phyloP scores from a whole-genome alignment of 768 basidiomycete species.

The Nidularia pulvinata region DNA sequence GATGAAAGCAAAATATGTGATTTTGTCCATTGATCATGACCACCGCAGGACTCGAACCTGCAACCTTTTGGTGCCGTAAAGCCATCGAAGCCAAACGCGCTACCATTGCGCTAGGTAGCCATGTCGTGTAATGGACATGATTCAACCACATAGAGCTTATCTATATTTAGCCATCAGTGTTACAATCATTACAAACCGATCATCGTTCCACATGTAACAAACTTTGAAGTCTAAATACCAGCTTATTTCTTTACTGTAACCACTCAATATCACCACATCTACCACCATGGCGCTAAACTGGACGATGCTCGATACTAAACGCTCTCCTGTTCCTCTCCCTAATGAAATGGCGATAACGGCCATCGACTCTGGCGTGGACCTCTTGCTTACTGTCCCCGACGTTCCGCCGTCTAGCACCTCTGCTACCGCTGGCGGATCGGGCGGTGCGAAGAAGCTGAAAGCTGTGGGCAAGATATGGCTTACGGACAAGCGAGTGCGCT shows the following conservation, averaged over 20 bases:
- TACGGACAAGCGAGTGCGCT: slow-evolving; percentile 72
- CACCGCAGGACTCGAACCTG: slow-evolving; percentile 97
- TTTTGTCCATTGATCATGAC: too few species aligned
- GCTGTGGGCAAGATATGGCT: slow-evolving; percentile 59
- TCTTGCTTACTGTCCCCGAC: slow-evolving; percentile 58
- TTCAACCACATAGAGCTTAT: too few species aligned
- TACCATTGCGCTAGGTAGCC: slow-evolving; percentile 93
- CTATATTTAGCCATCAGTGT: too few species aligned
- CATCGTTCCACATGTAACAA: too few species aligned
- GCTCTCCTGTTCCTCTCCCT: slow-evolving; percentile 62
- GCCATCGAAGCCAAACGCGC: slow-evolving; percentile 94
- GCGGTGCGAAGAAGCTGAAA: slow-evolving; percentile 56
- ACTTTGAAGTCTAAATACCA: too few species aligned
- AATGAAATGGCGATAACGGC: slow-evolving; percentile 59
- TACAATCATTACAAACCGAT: too few species aligned
- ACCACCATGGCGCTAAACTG: slow-evolving; percentile 79
- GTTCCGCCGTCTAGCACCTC: slow-evolving; percentile 35
- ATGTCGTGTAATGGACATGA: too few species aligned
- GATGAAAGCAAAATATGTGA: too few species aligned
- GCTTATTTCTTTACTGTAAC: slow-evolving; percentile 3
- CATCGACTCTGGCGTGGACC: slow-evolving; percentile 57
- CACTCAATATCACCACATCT: slow-evolving; percentile 5
- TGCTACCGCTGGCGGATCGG: slow-evolving; percentile 48
- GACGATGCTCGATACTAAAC: slow-evolving; percentile 62
- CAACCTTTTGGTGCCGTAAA: slow-evolving; percentile 79